Conservation (phyloP, 768 basidiomycete species). For the Naematelia aurantialba region DNA sequence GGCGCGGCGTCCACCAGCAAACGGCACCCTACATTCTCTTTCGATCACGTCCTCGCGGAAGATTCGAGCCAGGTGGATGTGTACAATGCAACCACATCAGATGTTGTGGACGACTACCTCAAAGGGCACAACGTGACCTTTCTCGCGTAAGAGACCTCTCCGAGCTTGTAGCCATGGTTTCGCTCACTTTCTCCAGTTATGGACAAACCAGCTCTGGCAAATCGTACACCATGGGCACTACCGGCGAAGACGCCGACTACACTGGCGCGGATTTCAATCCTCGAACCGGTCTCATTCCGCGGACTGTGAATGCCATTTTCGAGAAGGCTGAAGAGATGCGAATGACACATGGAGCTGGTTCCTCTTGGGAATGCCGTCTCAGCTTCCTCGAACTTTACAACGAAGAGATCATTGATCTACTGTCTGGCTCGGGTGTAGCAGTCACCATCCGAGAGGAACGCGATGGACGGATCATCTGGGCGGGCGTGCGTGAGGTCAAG, state of each 20-base stretch:
- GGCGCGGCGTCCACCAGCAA: conserved; percentile 12
- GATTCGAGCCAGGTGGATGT: conserved; percentile 77
- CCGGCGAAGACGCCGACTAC: conserved; percentile 77
- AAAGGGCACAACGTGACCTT: conserved; percentile 98
- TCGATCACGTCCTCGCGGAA: conserved; percentile 91
- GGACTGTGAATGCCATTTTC: conserved; percentile 88
- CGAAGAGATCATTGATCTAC: conserved; percentile 94
- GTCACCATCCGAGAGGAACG: conserved; percentile 97
- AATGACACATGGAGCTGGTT: conserved; percentile 61
- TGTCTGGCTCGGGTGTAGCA: conserved; percentile 73
- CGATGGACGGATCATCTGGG: conserved; percentile 94
- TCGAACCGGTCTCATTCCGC: conserved; percentile 86
- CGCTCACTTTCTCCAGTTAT: conserved; percentile 51
- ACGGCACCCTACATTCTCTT: conserved; percentile 65
- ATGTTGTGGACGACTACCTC: conserved; percentile 55
- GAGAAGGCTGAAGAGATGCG: conserved; percentile 68
- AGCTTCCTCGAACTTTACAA: conserved; percentile 98
- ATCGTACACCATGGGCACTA: conserved; percentile 95
- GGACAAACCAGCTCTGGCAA: conserved; percentile 97
- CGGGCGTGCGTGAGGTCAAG: conserved; percentile 83
- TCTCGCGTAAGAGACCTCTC: conserved; percentile 64
- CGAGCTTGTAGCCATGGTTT: neutral
- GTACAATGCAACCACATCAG: conserved; percentile 71
- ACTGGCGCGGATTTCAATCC: conserved; percentile 34
- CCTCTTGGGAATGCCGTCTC: conserved; percentile 61